Evolutionary conservation across 495 filamentous ascomycete genomes (phyloP).

Genomic region (Hyaloscypha bicolor): DNA sequence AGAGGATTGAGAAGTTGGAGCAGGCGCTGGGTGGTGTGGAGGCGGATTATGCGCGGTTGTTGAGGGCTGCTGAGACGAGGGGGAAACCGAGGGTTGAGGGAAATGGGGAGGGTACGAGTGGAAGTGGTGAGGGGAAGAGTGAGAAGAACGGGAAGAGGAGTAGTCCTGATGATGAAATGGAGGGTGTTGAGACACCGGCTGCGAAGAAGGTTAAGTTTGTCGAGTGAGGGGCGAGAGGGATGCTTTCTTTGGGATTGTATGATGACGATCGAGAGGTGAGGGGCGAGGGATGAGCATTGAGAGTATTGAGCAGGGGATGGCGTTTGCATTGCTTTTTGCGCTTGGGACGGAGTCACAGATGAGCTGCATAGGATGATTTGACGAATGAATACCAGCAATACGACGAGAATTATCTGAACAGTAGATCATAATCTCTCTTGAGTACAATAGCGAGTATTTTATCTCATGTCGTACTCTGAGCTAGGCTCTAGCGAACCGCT

Average conservation of each 20-base stretch:
- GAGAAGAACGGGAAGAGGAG: constrained; percentile 26
- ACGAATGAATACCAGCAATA: neutral
- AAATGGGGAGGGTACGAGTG: neutral
- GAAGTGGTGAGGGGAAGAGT: neutral
- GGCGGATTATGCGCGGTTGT: constrained; percentile 75
- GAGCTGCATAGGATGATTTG: neutral
- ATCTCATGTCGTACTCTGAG: no score
- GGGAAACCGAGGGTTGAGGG: neutral
- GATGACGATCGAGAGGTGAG: neutral
- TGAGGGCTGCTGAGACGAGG: constrained; percentile 39
- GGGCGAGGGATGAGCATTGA: no score
- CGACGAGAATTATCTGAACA: neutral
- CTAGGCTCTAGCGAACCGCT: no score
- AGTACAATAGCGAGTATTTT: no score
- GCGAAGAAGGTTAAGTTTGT: constrained; percentile 31
- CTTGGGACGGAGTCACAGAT: neutral
- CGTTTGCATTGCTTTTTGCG: neutral
- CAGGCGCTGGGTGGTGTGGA: constrained; percentile 76
- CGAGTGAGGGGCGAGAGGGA: neutral
- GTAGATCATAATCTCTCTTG: neutral
- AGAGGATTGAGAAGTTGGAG: constrained; percentile 80
- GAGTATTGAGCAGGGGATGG: neutral
- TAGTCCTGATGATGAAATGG: constrained; percentile 23
- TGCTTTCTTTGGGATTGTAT: neutral
- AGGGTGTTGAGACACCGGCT: constrained; percentile 17